Percentiles rank a stretch among this genome's conserved stretches.
phyloP scores from a whole-genome alignment of 2,329 filamentous ascomycete species.

The Aspergillus carbonarius region DNA sequence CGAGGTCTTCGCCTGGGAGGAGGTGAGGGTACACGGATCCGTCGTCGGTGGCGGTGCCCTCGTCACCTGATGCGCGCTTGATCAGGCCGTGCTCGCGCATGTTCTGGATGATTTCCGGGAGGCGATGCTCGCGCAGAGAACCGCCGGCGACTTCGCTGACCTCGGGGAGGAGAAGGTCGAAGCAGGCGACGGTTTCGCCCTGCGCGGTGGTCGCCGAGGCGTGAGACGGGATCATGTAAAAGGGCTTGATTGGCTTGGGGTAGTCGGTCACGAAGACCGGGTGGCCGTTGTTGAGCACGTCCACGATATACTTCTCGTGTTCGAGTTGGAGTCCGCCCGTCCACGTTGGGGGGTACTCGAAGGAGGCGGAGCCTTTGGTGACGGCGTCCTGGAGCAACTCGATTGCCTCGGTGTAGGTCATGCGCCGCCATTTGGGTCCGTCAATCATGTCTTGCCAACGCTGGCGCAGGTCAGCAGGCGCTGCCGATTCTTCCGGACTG shows the following conservation, averaged over 20 bases:
- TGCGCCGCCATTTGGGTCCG: constrained; percentile 66
- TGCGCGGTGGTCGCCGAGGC: constrained; percentile 11
- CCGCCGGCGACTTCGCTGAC: constrained; percentile 85
- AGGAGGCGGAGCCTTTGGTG: constrained; percentile 51
- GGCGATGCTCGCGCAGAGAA: constrained; percentile 81
- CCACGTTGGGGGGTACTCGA: constrained; percentile 70
- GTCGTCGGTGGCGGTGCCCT: neutral
- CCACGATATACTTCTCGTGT: constrained; percentile 86
- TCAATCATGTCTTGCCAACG: constrained; percentile 71
- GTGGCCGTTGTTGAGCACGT: constrained; percentile 58
- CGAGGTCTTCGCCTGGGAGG: constrained; percentile 40
- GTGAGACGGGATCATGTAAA: constrained; percentile 72
- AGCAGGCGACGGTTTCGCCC: constrained; percentile 73
- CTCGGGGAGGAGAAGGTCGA: constrained; percentile 83
- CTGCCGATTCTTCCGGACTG: constrained; percentile 35
- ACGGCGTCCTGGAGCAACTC: constrained; percentile 62
- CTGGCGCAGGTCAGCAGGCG: constrained; percentile 53
- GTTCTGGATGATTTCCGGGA: constrained; percentile 63
- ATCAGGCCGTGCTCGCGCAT: constrained; percentile 70
- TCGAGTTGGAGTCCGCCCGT: constrained; percentile 77
- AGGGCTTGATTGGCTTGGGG: constrained; percentile 84
- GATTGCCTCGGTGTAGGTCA: constrained; percentile 81
- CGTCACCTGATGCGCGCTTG: constrained; percentile 19
- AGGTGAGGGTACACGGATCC: constrained; percentile 35
- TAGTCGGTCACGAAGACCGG: constrained; percentile 94